Evolutionary conservation across 345 rosid species (phyloP).

Genomic region (Lepidium sativum): DNA sequence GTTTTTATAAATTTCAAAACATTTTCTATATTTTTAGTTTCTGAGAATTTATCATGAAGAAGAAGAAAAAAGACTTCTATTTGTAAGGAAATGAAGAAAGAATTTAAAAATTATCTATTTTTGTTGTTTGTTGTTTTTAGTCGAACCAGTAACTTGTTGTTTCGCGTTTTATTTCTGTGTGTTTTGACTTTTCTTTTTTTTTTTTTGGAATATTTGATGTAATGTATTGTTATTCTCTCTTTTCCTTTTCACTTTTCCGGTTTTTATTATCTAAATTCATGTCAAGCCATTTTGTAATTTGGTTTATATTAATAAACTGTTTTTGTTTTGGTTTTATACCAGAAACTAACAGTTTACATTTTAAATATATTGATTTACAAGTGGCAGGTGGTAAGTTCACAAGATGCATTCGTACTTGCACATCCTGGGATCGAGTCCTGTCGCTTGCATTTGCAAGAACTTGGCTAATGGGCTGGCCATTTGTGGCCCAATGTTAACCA

Average conservation of each 20-base stretch:
- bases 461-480: too few relatives aligned
- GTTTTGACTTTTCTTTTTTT: neutral
- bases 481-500: too few relatives aligned
- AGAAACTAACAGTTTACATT: too few relatives aligned
- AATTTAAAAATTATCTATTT: slow-evolving; percentile 13
- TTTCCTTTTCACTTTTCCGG: neutral
- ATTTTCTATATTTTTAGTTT: slow-evolving; percentile 7
- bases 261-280: too few relatives aligned
- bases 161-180: slow-evolving; percentile 8
- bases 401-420: too few relatives aligned
- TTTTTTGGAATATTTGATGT: neutral
- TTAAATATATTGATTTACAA: too few relatives aligned
- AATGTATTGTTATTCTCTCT: neutral
- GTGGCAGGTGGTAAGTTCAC: too few relatives aligned
- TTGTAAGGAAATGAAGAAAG: slow-evolving; percentile 23
- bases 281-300: too few relatives aligned
- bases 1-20: slow-evolving; percentile 6
- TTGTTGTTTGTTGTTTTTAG: slow-evolving; percentile 7
- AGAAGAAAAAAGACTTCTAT: neutral
- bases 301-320: too few relatives aligned
- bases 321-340: too few relatives aligned
- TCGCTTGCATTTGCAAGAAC: too few relatives aligned
- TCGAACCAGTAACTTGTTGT: slow-evolving; percentile 16
- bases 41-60: neutral
- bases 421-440: too few relatives aligned